These are phyloP conservation scores for Xylariaceae sp. DNA, from an alignment of 2,329 filamentous ascomycete species.

Conservation along the genomic window DNA sequence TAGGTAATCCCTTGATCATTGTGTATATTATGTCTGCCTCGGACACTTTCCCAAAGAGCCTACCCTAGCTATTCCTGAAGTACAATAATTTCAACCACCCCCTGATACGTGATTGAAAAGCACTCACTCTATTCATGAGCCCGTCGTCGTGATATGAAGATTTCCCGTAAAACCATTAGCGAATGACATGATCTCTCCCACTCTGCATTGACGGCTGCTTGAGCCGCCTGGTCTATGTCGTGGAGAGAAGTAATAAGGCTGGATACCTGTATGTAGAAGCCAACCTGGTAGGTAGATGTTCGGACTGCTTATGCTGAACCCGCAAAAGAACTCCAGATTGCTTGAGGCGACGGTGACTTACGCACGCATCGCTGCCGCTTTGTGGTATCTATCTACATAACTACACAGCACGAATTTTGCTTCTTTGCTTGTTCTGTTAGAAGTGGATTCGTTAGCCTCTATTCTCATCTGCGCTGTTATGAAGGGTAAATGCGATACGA, in stretches of 20 bases:
- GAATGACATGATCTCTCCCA: constrained; percentile 12
- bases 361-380: background rate
- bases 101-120: background rate
- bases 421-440: constrained; percentile 64
- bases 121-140: constrained; percentile 14
- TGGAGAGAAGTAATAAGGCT: constrained; percentile 21
- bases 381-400: constrained; percentile 58
- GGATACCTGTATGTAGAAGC: constrained; percentile 14
- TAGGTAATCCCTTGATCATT: background rate
- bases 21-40: constrained; percentile 10
- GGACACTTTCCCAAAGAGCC: background rate
- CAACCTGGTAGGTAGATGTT: constrained; percentile 17
- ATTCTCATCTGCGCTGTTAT: background rate
- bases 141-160: constrained; percentile 5
- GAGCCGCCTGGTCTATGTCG: constrained; percentile 3
- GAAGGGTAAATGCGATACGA: background rate
- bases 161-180: constrained; percentile 8
- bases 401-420: constrained; percentile 70
- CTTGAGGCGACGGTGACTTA: constrained; percentile 9
- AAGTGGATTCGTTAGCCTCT: constrained; percentile 15
- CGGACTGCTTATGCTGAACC: constrained; percentile 27
- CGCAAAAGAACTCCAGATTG: constrained; percentile 15
- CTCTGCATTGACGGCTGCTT: constrained; percentile 1
- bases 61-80: constrained; percentile 5
- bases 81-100: constrained; percentile 6